These are phyloP conservation scores for Ceriops zippeliana DNA, from an alignment of 345 rosid species.

Conservation along the genomic window DNA sequence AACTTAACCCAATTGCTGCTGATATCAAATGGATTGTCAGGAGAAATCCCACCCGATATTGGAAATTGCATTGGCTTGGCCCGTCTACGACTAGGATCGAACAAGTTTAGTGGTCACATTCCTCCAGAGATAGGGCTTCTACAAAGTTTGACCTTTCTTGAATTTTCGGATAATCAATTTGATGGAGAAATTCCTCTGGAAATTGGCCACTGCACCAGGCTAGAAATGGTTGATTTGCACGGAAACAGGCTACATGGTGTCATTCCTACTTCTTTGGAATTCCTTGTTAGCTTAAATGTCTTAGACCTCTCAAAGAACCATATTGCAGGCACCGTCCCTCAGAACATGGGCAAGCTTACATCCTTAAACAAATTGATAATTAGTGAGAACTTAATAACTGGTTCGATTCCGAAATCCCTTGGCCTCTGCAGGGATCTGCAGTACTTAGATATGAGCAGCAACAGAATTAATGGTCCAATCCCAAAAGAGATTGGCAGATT, in stretches of 20 bases:
- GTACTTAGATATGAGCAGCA: slow-evolving; percentile 57
- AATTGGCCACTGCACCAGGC: slow-evolving; percentile 51
- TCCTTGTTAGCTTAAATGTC: slow-evolving; percentile 44
- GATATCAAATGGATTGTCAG: slow-evolving; percentile 55
- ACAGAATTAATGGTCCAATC: slow-evolving; percentile 44
- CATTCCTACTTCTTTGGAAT: slow-evolving; percentile 49
- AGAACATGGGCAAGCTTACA: slow-evolving; percentile 49
- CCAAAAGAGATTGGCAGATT: slow-evolving; percentile 53
- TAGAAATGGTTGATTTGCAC: slow-evolving; percentile 60
- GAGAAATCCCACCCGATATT: slow-evolving; percentile 50
- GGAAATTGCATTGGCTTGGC: slow-evolving; percentile 53
- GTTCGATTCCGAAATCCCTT: slow-evolving; percentile 51
- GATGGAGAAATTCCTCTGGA: slow-evolving; percentile 49
- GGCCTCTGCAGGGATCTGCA: slow-evolving; percentile 58
- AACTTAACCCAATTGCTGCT: slow-evolving; percentile 52
- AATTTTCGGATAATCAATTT: slow-evolving; percentile 52
- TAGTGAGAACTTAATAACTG: slow-evolving; percentile 47
- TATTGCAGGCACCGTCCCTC: slow-evolving; percentile 46
- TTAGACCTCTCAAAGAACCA: slow-evolving; percentile 54
- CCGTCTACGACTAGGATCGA: slow-evolving; percentile 58
- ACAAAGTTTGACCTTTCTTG: slow-evolving; percentile 52
- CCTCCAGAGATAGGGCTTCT: slow-evolving; percentile 51
- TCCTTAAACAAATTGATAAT: slow-evolving; percentile 53
- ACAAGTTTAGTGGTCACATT: slow-evolving; percentile 45
- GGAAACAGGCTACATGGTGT: slow-evolving; percentile 42